Percentiles rank a stretch among this genome's conserved stretches.
Evolutionary conservation across 2,329 filamentous ascomycete genomes (phyloP).

Genomic region (Diplodia corticola): DNA sequence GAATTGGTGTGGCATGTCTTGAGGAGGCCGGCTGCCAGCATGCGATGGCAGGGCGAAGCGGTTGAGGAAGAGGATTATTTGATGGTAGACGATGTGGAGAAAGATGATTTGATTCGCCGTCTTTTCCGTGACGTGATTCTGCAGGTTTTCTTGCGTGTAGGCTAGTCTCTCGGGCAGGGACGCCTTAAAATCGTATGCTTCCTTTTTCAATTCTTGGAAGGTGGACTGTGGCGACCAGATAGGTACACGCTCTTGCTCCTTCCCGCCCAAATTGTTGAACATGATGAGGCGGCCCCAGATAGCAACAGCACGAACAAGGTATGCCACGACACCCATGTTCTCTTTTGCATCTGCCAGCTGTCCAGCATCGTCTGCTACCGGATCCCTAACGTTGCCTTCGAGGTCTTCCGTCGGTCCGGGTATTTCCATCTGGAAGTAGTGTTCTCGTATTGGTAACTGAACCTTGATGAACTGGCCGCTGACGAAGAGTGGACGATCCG

Average conservation of each 20-base stretch:
- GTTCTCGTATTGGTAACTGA: conserved; percentile 87
- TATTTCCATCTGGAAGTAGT: conserved; percentile 87
- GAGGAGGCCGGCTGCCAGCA: conserved; percentile 62
- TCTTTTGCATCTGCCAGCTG: conserved; percentile 66
- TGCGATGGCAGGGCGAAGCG: conserved; percentile 76
- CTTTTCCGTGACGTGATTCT: conserved; percentile 78
- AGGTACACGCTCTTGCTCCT: conserved; percentile 71
- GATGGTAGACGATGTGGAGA: conserved; percentile 84
- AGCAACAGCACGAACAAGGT: conserved; percentile 80
- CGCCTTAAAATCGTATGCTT: conserved; percentile 69
- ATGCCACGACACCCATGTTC: conserved; percentile 94
- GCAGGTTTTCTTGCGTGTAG: conserved; percentile 79
- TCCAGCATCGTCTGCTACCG: conserved; percentile 62
- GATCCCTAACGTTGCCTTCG: conserved; percentile 67
- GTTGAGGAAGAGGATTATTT: conserved; percentile 87
- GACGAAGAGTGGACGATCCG: conserved; percentile 87
- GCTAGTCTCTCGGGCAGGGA: conserved; percentile 69
- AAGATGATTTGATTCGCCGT: conserved; percentile 91
- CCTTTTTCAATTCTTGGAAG: conserved; percentile 68
- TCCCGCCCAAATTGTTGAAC: conserved; percentile 88
- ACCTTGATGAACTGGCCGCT: conserved; percentile 87
- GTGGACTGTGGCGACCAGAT: conserved; percentile 83
- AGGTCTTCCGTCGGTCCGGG: conserved; percentile 83
- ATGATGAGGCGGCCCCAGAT: conserved; percentile 88
- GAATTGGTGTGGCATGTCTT: conserved; percentile 76